phyloP scores from a whole-genome alignment of 2,329 filamentous ascomycete species.

The Penicillium sp. region DNA sequence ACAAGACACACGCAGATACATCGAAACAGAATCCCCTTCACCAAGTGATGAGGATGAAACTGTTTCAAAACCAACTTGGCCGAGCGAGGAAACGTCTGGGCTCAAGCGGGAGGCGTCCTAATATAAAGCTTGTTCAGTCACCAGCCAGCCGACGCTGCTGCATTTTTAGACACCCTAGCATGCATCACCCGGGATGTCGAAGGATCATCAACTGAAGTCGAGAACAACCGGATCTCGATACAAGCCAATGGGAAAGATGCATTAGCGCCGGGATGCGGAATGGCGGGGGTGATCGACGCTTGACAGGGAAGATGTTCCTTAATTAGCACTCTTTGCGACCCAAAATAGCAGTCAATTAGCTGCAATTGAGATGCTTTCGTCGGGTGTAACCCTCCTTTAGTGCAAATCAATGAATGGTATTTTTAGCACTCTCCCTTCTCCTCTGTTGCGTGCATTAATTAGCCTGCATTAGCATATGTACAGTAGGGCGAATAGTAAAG shows the following conservation, averaged over 20 bases:
- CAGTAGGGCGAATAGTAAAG: too few relatives aligned
- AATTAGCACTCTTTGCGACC: conserved; percentile 15
- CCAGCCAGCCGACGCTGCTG: conserved; percentile 2
- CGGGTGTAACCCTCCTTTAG: conserved; percentile 3
- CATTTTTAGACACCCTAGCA: conserved; percentile 2
- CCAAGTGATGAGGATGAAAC: not conserved
- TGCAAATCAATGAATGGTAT: not conserved
- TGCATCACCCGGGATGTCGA: conserved; percentile 10
- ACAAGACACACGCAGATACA: not conserved
- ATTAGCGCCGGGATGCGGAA: conserved; percentile 14
- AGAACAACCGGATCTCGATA: conserved; percentile 3
- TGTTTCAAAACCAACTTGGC: not conserved
- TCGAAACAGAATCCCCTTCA: not conserved
- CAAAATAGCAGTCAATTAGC: conserved; percentile 21
- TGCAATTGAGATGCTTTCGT: conserved; percentile 2
- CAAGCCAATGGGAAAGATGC: conserved; percentile 10
- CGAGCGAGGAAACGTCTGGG: conserved; percentile 1
- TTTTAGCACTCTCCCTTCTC: conserved; percentile 4
- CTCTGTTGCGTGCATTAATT: too few relatives aligned
- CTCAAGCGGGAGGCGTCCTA: conserved; percentile 13
- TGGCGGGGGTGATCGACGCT: conserved; percentile 3
- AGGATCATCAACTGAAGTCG: conserved; percentile 4
- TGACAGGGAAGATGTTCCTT: conserved; percentile 11
- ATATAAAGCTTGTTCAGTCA: conserved; percentile 25
- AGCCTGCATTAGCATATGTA: too few relatives aligned